A percentile compares a stretch with the other conserved stretches of the same genome.
Evolutionary conservation across 2,329 filamentous ascomycete genomes (phyloP).

Genomic region (Fusarium veterinarium): DNA sequence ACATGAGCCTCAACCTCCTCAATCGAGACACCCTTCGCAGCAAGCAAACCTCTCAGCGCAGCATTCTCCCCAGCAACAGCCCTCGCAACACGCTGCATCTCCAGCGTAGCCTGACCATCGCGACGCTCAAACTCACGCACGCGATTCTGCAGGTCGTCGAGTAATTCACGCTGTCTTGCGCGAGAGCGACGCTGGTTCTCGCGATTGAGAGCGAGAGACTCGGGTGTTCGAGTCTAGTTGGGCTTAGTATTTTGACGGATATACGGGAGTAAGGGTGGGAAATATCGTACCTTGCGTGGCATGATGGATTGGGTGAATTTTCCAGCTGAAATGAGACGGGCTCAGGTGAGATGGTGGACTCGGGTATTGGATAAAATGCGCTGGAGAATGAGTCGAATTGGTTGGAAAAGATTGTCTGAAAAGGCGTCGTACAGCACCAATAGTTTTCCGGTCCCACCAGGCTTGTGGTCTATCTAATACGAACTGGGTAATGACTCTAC

Average conservation of each 20-base stretch:
- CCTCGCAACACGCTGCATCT: slow-evolving; percentile 61
- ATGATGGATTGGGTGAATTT: neutral
- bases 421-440: neutral
- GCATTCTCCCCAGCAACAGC: slow-evolving; percentile 57
- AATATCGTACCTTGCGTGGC: slow-evolving; percentile 31
- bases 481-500: neutral
- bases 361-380: neutral
- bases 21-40: slow-evolving; percentile 27
- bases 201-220: slow-evolving; percentile 48
- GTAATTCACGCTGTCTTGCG: slow-evolving; percentile 56
- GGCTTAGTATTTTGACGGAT: neutral
- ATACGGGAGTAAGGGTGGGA: neutral
- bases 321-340: neutral
- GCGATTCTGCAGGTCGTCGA: slow-evolving; percentile 56
- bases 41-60: slow-evolving; percentile 49
- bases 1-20: slow-evolving; percentile 40
- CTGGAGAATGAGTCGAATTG: neutral
- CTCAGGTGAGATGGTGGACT: neutral
- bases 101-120: slow-evolving; percentile 57
- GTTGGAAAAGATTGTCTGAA: slow-evolving; percentile 1
- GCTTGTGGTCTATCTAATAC: slow-evolving; percentile 3
- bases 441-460: slow-evolving; percentile 17
- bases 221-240: slow-evolving; percentile 38
- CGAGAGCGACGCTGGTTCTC: slow-evolving; percentile 61
- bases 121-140: slow-evolving; percentile 56